Conservation (phyloP, 192 early-diverging fungal species). For the Neocallimastix lanati region DNA sequence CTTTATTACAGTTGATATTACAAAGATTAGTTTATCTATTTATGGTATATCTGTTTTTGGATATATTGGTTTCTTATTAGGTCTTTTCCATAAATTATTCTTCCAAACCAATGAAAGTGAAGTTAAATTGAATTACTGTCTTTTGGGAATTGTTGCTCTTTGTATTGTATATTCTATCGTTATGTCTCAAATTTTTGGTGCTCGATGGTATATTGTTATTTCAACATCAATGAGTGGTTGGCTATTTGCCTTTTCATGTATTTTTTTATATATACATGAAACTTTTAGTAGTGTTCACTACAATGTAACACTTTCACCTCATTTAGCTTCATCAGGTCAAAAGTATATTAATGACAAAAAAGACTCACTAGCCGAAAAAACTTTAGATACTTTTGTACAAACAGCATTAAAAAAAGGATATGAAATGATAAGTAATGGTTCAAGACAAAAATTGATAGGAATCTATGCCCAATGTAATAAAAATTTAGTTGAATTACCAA, state of each 20-base stretch:
- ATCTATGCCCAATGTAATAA: background rate
- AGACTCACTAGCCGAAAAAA: background rate
- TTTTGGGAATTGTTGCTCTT: slow-evolving; percentile 3
- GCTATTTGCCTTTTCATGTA: slow-evolving; percentile 14
- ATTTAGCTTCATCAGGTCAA: background rate
- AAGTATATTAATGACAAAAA: background rate
- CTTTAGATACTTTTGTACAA: background rate
- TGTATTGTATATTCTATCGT: slow-evolving; percentile 1
- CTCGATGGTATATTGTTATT: background rate
- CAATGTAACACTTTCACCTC: background rate
- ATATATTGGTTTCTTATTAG: slow-evolving; percentile 12
- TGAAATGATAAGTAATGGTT: background rate
- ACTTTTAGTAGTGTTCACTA: slow-evolving; percentile 10
- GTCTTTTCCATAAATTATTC: slow-evolving; percentile 23
- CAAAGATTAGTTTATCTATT: background rate
- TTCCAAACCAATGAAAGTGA: slow-evolving; percentile 5
- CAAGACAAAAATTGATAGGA: background rate
- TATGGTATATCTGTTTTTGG: background rate
- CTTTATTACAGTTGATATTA: background rate
- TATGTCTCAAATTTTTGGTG: slow-evolving; percentile 7
- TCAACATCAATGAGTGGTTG: slow-evolving; percentile 12
- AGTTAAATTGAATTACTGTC: slow-evolving; percentile 7
- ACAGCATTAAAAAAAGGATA: background rate
- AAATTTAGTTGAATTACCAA: background rate
- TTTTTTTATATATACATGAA: slow-evolving; percentile 6